Conservation (phyloP, 352 stramenopile genomes). For the Albugo laibachii region DNA sequence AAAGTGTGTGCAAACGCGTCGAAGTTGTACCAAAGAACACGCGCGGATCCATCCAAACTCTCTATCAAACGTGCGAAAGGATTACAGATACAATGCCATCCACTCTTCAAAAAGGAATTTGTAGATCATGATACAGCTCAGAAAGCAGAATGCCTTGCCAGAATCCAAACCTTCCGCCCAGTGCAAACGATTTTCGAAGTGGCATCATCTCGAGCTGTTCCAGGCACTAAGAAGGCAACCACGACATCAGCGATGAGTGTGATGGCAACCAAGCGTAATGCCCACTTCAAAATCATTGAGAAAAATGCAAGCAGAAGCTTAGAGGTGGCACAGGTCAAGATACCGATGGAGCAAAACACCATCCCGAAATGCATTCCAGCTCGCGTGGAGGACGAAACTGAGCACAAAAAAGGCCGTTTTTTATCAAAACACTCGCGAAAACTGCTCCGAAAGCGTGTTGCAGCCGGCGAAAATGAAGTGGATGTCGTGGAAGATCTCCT, state of each 20-base stretch:
- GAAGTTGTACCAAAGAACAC: conserved; percentile 94
- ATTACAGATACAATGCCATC: conserved; percentile 24
- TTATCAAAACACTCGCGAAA: conserved; percentile 91
- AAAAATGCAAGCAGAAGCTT: conserved; percentile 17
- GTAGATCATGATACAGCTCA: conserved; percentile 66
- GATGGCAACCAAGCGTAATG: conserved; percentile 75
- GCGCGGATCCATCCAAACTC: conserved; percentile 87
- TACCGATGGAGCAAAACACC: not conserved
- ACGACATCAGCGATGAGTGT: conserved; percentile 51
- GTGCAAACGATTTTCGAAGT: conserved; percentile 94
- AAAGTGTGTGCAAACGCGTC: conserved; percentile 93
- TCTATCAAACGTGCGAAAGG: conserved; percentile 91
- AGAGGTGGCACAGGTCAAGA: conserved; percentile 4
- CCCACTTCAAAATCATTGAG: conserved; percentile 71
- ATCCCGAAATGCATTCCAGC: not conserved
- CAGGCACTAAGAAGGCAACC: conserved; percentile 56
- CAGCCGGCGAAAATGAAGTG: conserved; percentile 43
- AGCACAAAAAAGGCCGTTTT: conserved; percentile 17
- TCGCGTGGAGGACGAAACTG: conserved; percentile 9
- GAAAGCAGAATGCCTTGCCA: conserved; percentile 83
- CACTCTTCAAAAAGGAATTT: conserved; percentile 71
- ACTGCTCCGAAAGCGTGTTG: conserved; percentile 81
- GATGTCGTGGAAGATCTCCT: conserved; percentile 47
- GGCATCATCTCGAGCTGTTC: conserved; percentile 26
- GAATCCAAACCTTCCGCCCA: conserved; percentile 84